These are phyloP conservation scores for Penicillium sp. DNA, from an alignment of 2,329 filamentous ascomycete species.

Conservation along the genomic window DNA sequence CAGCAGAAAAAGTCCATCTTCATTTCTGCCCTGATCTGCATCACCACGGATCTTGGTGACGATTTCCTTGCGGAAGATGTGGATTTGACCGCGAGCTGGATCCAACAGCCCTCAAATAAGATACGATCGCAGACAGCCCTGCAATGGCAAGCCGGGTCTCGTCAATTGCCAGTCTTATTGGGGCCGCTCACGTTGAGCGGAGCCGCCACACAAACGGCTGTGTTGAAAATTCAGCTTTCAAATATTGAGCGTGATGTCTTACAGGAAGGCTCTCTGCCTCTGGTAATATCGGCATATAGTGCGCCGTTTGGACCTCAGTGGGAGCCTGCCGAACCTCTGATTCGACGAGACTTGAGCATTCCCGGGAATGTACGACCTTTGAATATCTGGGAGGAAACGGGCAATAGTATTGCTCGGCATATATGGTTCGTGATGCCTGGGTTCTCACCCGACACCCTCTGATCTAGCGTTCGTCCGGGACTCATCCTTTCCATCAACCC, in stretches of 20 bases:
- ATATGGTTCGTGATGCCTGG: conserved; percentile 50
- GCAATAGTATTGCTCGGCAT: conserved; percentile 66
- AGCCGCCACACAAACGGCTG: conserved; percentile 21
- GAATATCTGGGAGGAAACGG: conserved; percentile 61
- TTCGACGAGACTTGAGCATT: conserved; percentile 51
- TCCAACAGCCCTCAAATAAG: conserved; percentile 11
- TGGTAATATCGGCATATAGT: conserved; percentile 55
- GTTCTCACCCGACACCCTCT: not conserved
- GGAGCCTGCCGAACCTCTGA: conserved; percentile 45
- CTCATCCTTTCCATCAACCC: not conserved
- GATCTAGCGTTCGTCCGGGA: conserved; percentile 5
- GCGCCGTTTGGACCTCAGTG: conserved; percentile 36
- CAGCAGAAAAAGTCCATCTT: conserved; percentile 40
- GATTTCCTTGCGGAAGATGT: conserved; percentile 49
- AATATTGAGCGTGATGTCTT: conserved; percentile 16
- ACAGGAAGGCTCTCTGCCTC: conserved; percentile 26
- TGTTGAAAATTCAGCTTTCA: conserved; percentile 22
- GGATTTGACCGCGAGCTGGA: conserved; percentile 25
- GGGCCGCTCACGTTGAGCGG: conserved; percentile 24
- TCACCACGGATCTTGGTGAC: conserved; percentile 65
- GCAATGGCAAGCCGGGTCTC: conserved; percentile 31
- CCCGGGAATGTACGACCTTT: conserved; percentile 34
- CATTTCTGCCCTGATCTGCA: conserved; percentile 52
- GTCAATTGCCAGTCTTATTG: conserved; percentile 28
- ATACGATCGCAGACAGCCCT: conserved; percentile 20